These are phyloP conservation scores for Coemansia sp. DNA, from an alignment of 192 early-diverging fungal genomes.

Conservation along the genomic window DNA sequence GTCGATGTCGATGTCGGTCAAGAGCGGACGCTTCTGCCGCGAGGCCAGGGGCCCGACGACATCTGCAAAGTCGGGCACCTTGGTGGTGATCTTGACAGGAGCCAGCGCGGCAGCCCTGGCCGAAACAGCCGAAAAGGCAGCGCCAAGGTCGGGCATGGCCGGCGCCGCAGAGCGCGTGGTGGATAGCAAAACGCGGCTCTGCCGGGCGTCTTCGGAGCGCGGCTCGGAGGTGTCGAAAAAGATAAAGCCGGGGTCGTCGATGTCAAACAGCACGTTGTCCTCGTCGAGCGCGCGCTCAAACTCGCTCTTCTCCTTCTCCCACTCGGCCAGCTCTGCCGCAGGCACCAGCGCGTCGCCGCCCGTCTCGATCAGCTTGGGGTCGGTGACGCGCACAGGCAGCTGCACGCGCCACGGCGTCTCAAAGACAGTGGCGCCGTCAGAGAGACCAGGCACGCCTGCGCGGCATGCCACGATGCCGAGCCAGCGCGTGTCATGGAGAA, in stretches of 20 bases:
- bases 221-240: conserved; percentile 40
- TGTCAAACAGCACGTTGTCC: conserved; percentile 52
- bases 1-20: conserved; percentile 27
- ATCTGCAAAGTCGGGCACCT: conserved; percentile 46
- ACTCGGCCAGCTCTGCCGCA: conserved; percentile 40
- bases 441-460: conserved; percentile 23
- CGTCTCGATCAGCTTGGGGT: conserved; percentile 25
- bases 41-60: conserved; percentile 12
- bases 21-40: conserved; percentile 1
- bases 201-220: background rate
- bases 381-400: conserved; percentile 25
- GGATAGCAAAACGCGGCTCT: too few species aligned
- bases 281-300: conserved; percentile 54
- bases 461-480: conserved; percentile 38
- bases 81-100: conserved; percentile 44
- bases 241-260: conserved; percentile 53
- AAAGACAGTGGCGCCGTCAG: conserved; percentile 36
- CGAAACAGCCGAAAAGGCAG: conserved; percentile 1
- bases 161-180: background rate
- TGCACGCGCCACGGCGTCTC: conserved; percentile 50
- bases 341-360: conserved; percentile 43
- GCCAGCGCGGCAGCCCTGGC: conserved; percentile 16
- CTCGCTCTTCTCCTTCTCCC: conserved; percentile 48
- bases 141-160: conserved; percentile 2
- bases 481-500: conserved; percentile 52